Conservation (phyloP, 1,139 yeast genomes). For the Geotrichum siamense region DNA sequence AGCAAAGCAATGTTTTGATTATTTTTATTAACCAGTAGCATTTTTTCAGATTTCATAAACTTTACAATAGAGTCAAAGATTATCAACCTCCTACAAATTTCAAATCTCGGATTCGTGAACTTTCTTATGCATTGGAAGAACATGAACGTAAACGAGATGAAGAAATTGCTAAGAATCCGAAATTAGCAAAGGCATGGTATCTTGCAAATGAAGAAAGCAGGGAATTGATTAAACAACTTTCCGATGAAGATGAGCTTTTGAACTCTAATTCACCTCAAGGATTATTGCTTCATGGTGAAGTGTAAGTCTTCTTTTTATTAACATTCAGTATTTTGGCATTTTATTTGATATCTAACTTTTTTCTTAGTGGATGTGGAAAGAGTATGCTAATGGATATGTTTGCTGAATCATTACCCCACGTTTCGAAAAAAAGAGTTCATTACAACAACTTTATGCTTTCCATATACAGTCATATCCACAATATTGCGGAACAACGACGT, state of each 20-base stretch:
- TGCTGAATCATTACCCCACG: slow-evolving; percentile 57
- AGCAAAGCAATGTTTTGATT: too few species aligned
- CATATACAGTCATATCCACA: slow-evolving; percentile 58
- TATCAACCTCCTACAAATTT: slow-evolving; percentile 53
- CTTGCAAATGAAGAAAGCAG: slow-evolving; percentile 24
- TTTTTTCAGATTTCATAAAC: slow-evolving; percentile 45
- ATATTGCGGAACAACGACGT: slow-evolving; percentile 43
- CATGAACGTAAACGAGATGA: slow-evolving; percentile 16
- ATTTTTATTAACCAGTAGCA: too few species aligned
- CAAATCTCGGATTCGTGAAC: slow-evolving; percentile 38
- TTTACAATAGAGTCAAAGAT: slow-evolving; percentile 52
- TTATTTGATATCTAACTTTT: not conserved
- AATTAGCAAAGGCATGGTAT: slow-evolving; percentile 23
- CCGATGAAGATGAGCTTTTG: slow-evolving; percentile 58
- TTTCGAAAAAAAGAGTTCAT: slow-evolving; percentile 64
- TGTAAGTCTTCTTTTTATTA: slow-evolving; percentile 30
- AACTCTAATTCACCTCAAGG: slow-evolving; percentile 59
- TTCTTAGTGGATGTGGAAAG: slow-evolving; percentile 55
- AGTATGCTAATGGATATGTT: slow-evolving; percentile 68
- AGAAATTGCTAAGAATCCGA: slow-evolving; percentile 14
- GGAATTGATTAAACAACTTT: slow-evolving; percentile 44
- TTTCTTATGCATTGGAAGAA: slow-evolving; percentile 24
- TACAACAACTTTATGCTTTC: slow-evolving; percentile 62
- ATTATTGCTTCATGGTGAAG: slow-evolving; percentile 60
- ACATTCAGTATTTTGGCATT: not conserved